These are phyloP conservation scores for Sugiyamaella grinbergsii DNA, from an alignment of 1,139 yeast genomes.

Conservation along the genomic window DNA sequence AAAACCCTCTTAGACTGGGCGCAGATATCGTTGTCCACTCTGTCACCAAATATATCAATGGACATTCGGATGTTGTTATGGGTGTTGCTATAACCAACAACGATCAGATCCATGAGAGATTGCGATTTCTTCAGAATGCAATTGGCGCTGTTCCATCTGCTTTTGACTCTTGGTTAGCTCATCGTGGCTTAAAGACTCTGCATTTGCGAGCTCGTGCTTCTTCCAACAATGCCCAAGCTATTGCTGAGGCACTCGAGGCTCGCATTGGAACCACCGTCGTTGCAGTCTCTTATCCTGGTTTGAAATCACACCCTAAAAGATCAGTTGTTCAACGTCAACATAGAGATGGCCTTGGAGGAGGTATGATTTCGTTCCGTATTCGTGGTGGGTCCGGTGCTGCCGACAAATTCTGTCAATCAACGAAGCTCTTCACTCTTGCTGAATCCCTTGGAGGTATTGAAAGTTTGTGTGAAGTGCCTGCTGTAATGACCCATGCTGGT, in stretches of 20 bases:
- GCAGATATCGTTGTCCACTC: slow-evolving; percentile 89
- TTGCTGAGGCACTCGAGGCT: slow-evolving; percentile 65
- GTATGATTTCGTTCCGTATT: slow-evolving; percentile 87
- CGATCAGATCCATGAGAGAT: slow-evolving; percentile 60
- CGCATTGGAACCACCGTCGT: slow-evolving; percentile 52
- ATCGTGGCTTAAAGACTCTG: slow-evolving; percentile 86
- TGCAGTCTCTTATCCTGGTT: slow-evolving; percentile 82
- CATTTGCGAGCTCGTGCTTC: slow-evolving; percentile 79
- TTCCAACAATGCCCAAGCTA: slow-evolving; percentile 62
- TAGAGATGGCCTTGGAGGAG: slow-evolving; percentile 86
- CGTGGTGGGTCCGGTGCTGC: slow-evolving; percentile 82
- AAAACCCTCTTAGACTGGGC: slow-evolving; percentile 80
- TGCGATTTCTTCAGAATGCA: slow-evolving; percentile 83
- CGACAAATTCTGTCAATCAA: slow-evolving; percentile 67
- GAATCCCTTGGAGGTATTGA: slow-evolving; percentile 92
- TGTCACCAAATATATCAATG: slow-evolving; percentile 88
- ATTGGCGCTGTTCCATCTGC: slow-evolving; percentile 89
- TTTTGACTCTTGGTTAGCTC: slow-evolving; percentile 90
- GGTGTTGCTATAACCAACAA: slow-evolving; percentile 78
- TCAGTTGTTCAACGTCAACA: slow-evolving; percentile 71
- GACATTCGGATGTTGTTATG: slow-evolving; percentile 90
- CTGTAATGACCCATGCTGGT: slow-evolving; percentile 92
- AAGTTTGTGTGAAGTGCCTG: slow-evolving; percentile 84
- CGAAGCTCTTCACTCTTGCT: slow-evolving; percentile 80
- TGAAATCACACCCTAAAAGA: slow-evolving; percentile 64